These are phyloP conservation scores for Smittium mucronatum DNA, from an alignment of 371 early-diverging fungal species.

Conservation along the genomic window DNA sequence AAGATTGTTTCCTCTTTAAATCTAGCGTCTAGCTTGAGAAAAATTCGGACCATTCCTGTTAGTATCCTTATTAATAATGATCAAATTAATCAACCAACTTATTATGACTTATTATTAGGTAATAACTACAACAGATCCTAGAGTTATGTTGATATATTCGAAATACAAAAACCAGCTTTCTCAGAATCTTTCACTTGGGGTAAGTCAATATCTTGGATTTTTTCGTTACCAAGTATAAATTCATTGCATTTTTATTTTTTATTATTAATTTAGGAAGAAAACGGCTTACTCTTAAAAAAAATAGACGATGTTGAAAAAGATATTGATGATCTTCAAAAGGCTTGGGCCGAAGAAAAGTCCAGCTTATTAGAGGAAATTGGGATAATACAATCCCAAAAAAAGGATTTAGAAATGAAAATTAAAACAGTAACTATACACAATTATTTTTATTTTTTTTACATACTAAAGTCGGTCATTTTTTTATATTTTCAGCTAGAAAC, in stretches of 20 bases:
- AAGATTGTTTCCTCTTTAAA: not conserved
- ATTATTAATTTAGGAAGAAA: not conserved
- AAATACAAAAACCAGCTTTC: not conserved
- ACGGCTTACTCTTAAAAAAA: not conserved
- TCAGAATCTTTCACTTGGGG: not conserved
- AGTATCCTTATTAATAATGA: not conserved
- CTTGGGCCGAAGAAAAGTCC: slow-evolving; percentile 9
- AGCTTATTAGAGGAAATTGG: slow-evolving; percentile 5
- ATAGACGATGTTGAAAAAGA: not conserved
- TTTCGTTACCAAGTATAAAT: not conserved
- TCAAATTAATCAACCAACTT: too few species aligned
- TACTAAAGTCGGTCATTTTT: not conserved
- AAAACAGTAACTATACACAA: not conserved
- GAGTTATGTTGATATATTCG: not conserved
- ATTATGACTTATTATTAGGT: not conserved
- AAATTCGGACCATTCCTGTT: slow-evolving; percentile 4
- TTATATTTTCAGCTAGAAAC: not conserved
- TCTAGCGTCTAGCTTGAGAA: not conserved
- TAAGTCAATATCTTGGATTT: not conserved
- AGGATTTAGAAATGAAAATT: slow-evolving; percentile 1
- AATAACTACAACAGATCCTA: not conserved
- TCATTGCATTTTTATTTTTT: not conserved
- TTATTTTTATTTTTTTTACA: not conserved
- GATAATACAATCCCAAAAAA: not conserved
- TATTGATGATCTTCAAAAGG: slow-evolving; percentile 6